Percentiles rank a stretch among this genome's conserved stretches.
These are phyloP conservation scores for Lunasporangiospora selenospora DNA, from an alignment of 192 early-diverging fungal genomes.

Conservation along the genomic window DNA sequence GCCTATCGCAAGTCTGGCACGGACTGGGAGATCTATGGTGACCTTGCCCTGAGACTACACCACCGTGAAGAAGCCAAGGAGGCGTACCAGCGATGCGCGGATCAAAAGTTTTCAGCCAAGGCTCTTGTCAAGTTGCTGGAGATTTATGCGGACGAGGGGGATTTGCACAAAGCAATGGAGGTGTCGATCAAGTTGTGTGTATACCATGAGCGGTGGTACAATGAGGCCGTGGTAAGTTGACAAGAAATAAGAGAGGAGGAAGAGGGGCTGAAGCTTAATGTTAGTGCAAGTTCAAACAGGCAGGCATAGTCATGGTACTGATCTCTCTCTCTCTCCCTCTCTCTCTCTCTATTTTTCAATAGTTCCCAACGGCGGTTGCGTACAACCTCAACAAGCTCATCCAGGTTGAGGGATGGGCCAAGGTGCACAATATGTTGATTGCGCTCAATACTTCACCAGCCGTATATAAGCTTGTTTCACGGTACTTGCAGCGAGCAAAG, in stretches of 20 bases:
- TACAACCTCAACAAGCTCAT: conserved; percentile 87
- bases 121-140: conserved; percentile 89
- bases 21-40: conserved; percentile 98
- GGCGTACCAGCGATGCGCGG: conserved; percentile 86
- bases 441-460: conserved; percentile 86
- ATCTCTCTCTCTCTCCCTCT: not conserved
- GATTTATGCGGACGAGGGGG: conserved; percentile 78
- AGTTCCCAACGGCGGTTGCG: conserved; percentile 93
- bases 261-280: too few relatives aligned
- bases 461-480: conserved; percentile 77
- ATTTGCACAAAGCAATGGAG: conserved; percentile 80
- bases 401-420: conserved; percentile 85
- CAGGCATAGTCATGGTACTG: too few relatives aligned
- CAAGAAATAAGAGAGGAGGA: too few relatives aligned
- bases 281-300: too few relatives aligned
- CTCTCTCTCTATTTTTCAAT: not conserved
- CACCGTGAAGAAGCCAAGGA: conserved; percentile 92
- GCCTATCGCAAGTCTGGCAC: conserved; percentile 92
- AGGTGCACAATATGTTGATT: conserved; percentile 90
- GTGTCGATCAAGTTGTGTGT: conserved; percentile 85
- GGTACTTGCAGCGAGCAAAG: conserved; percentile 73
- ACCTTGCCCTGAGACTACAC: conserved; percentile 86
- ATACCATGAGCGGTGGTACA: conserved; percentile 90
- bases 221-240: conserved; percentile 83
- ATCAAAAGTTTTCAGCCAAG: conserved; percentile 92